A percentile compares a stretch with the other conserved stretches of the same genome.
phyloP scores from a whole-genome alignment of 257 asterid species.

The Solanum pimpinellifolium region DNA sequence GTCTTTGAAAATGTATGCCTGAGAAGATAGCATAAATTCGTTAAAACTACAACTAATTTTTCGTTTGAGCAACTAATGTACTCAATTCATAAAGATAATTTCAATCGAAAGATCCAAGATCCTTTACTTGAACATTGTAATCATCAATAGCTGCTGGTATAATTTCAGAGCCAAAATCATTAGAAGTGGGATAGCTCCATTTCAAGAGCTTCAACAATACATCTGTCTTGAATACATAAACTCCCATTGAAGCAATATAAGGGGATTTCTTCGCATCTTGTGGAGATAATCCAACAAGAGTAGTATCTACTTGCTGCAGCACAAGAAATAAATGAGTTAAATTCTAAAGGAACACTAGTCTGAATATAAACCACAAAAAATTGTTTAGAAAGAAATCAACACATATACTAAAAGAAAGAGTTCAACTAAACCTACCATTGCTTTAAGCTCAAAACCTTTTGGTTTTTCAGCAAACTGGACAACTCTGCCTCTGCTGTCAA shows the following conservation, averaged over 20 bases:
- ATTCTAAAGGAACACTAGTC: not conserved
- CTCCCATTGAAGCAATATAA: constrained; percentile 94
- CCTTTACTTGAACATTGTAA: constrained; percentile 54
- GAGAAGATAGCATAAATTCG: constrained; percentile 2
- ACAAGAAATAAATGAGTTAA: not conserved
- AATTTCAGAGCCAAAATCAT: constrained; percentile 93
- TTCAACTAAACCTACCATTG: constrained; percentile 49
- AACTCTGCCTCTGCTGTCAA: constrained; percentile 73
- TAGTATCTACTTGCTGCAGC: constrained; percentile 81
- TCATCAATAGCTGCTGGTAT: constrained; percentile 78
- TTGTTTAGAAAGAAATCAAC: not conserved
- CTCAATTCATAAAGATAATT: not conserved
- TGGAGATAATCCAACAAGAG: constrained; percentile 61
- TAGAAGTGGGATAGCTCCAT: constrained; percentile 63
- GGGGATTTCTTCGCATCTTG: constrained; percentile 53
- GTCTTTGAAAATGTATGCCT: constrained; percentile 87
- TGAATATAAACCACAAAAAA: not conserved
- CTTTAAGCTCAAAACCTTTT: constrained; percentile 55
- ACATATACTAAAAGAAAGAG: not conserved
- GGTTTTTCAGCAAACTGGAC: constrained; percentile 86
- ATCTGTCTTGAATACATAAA: constrained; percentile 75
- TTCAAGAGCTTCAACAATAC: constrained; percentile 58
- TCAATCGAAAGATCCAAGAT: not conserved
- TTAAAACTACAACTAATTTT: not conserved
- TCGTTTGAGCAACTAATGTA: not conserved